Evolutionary conservation across 2,329 filamentous ascomycete species (phyloP), one percentile per base, ranked within the genome.

Genomic region (Microcyclosporella mali): DNA sequence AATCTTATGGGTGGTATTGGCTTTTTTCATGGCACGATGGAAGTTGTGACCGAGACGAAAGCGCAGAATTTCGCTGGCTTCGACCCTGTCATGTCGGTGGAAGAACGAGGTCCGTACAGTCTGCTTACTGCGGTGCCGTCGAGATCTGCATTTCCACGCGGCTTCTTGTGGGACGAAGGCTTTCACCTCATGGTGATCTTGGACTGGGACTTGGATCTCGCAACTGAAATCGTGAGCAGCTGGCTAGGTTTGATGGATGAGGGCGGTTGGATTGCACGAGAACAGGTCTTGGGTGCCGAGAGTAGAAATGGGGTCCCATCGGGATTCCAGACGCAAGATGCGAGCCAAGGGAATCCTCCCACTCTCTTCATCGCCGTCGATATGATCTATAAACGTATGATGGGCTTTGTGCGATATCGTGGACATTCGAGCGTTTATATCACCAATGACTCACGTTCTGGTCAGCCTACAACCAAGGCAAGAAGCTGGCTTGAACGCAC

Each of bases 201-300:
- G 33, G 33, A 36, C 14, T 36, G 33, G 33, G 33, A 36, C 17
- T 21, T 36, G 33, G 33, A 36, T 21, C 33, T 36, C 6, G 33
- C 33, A 6, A n/a, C 21, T 17, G 33, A 36, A 10, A 36, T 36
- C 6, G 33, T 36, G 8, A 12, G 17, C 4, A 21, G 33, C 15
- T 36, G 33, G 33, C 33, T 36, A 9, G 21, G 21, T 11, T 17
- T 36, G 16, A 36, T 36, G 33, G 33, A 36, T 17, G 33, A 36
- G n/a, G 17, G 21, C 21, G 33, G 33, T 17, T 21, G 16, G 17
- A 36, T 36, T 25, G 16, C 17, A 25, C 18, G 33, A 12, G 18
- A 9, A 12, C 33, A 36, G 21, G 21, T 36, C 4, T 17, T 36
- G 7, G 33, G 33, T 11, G 8, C 15, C 10, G 33, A 36, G 21